Evolutionary conservation across 2,329 filamentous ascomycete genomes (phyloP), one percentile per base, ranked within the genome.

Genomic region (Rhynchosporium graminicola): DNA sequence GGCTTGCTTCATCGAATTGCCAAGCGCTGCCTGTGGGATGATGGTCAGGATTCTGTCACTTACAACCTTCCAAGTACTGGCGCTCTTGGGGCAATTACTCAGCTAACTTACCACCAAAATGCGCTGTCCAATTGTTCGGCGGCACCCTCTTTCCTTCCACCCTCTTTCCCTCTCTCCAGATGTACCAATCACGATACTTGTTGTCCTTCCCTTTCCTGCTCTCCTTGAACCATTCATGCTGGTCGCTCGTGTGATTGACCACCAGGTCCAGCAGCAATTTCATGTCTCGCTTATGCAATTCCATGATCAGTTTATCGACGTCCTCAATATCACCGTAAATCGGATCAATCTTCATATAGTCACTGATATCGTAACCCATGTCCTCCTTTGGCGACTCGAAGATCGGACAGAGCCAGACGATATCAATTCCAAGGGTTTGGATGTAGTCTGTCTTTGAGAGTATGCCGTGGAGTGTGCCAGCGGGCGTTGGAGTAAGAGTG

Each of bases 181-280:
- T 85, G 68, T 87, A 88, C 84, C 85, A 88, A 70, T 87, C 80
- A 26, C 83, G 75, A 65, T 87, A 84, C 0, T 78, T 74, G 67
- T 79, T 82, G 5, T 76, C 71, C 63, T 78, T 81, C 1, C 79
- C 81, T 3, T 76, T 78, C 3, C 79, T 75, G 1, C 82, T 84
- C 65, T 86, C 82, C 63, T 76, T 73, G 70, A 87, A 87, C 85
- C 84, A 92, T 3, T 80, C 79, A 69, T 91, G 87, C 72, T 90
- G 80, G 65, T 88, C 83, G 2, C 85, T 89, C 0, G 89, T 91
- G 72, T 94, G 90, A 68, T 92, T 94, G 65, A 92, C 82, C 1
- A 93, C 90, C 3, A 93, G 78, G 71, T 93, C 89, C 63, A 92
- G 81, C 61, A 93, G 85, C 9, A 92, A 76, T 67, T 83, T 85